These are phyloP conservation scores for Volvox africanus DNA, from an alignment of 139 green algal species.

Conservation along the genomic window DNA sequence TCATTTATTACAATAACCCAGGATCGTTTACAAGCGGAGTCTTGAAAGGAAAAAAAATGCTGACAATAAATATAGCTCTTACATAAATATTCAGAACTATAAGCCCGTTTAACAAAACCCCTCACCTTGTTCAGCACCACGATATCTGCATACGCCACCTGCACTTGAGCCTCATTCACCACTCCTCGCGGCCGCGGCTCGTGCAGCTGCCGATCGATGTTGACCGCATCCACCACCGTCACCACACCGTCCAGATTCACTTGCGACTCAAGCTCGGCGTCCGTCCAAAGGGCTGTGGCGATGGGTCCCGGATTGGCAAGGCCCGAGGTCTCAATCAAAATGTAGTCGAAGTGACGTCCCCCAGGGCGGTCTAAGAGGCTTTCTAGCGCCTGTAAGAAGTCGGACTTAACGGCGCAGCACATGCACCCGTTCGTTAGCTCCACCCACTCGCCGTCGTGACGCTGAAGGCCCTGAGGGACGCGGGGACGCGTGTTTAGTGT, in stretches of 20 bases:
- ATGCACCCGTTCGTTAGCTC: slow-evolving; percentile 98
- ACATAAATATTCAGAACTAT: too few relatives aligned
- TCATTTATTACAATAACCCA: too few relatives aligned
- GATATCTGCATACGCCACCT: slow-evolving; percentile 90
- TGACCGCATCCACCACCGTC: slow-evolving; percentile 87
- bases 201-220: slow-evolving; percentile 79
- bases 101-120: neutral
- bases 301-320: slow-evolving; percentile 92
- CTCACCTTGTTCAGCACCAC: slow-evolving; percentile 72
- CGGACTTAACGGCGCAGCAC: slow-evolving; percentile 95
- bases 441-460: slow-evolving; percentile 81
- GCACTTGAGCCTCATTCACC: slow-evolving; percentile 87
- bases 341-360: slow-evolving; percentile 81
- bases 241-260: slow-evolving; percentile 88
- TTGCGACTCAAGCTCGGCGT: slow-evolving; percentile 84
- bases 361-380: slow-evolving; percentile 29
- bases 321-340: slow-evolving; percentile 94
- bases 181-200: slow-evolving; percentile 56
- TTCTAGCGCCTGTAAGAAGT: slow-evolving; percentile 82
- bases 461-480: neutral
- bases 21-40: too few relatives aligned
- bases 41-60: too few relatives aligned
- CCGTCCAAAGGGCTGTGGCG: slow-evolving; percentile 88
- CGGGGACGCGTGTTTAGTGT: too few relatives aligned
- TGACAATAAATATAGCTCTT: too few relatives aligned